Base-by-base conservation (phyloP, 305 asterid genomes). In the Solanum aculeatissimum region DNA sequence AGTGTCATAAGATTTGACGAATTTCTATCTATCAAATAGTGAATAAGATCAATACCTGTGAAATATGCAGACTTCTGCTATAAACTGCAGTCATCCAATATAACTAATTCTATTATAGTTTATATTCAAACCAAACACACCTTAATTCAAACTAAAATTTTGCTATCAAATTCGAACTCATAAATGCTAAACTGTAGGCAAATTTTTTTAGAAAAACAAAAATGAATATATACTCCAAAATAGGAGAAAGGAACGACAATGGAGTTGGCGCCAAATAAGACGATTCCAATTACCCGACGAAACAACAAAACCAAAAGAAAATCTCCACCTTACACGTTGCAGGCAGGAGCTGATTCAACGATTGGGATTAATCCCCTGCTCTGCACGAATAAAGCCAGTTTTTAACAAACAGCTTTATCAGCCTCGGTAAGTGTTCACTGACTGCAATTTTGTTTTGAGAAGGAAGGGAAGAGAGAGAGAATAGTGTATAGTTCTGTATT, bases 31-130 rank as follows among this genome's bases (percentile, higher is more conserved):
- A 49, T 77, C 62, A 53, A 78, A 19, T 53, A 53, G 21, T 78
- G 66, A 83, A 32, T 15, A 72, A 51, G 38, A 65, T 21, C 69
- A 58, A 23, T 83, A 90, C 92, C 92, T 90, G 89, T 90, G 92
- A 66, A 87, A 89, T 79, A 89, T 90, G 89, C 91, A 89, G 66
- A 90, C 87, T 25, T 90, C 91, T 54, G 92, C 90, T 23, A 90
- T 85, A 86, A 90, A 88, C 84, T 87, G 92, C 13, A 90, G 86
- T 45, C 87, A n/a, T n/a, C n/a, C n/a, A n/a, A n/a, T n/a, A n/a
- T n/a, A 32, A 32, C 0, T 32, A 32, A 32, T 32, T 32, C 4
- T 0, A 32, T 32, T 1, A 32, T 32, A 2, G 0, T 32, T 32
- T 32, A 32, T 32, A 32, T 32, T 32, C 38, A 32, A 32, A 32